Conservation (phyloP, 345 rosid genomes). For the Hypericum perforatum region DNA sequence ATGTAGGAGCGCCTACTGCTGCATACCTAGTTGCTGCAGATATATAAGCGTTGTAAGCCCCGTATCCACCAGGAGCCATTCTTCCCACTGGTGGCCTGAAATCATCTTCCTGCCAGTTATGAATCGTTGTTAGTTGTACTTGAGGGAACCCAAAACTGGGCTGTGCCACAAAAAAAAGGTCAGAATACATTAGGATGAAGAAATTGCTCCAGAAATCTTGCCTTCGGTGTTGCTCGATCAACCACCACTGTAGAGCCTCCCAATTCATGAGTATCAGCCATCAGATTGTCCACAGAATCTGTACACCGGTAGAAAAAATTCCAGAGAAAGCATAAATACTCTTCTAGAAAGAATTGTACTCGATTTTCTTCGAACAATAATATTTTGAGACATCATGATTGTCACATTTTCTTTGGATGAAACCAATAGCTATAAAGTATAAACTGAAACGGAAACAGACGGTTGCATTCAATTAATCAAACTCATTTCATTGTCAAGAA, state of each 20-base stretch:
- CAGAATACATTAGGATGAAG: neutral
- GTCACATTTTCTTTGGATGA: no score
- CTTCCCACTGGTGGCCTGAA: conserved; percentile 63
- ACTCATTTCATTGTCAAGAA: no score
- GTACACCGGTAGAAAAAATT: conserved; percentile 6
- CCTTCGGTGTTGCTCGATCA: conserved; percentile 97
- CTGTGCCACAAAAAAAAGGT: neutral
- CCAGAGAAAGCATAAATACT: no score
- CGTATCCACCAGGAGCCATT: conserved; percentile 71
- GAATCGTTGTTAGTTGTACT: no score
- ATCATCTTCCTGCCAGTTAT: conserved; percentile 63
- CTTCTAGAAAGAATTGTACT: no score
- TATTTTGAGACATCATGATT: no score
- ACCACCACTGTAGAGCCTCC: conserved; percentile 86
- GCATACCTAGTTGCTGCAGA: conserved; percentile 97
- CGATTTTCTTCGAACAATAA: no score
- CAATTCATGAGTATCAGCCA: conserved; percentile 86
- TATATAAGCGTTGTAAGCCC: conserved; percentile 97
- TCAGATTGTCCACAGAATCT: conserved; percentile 88
- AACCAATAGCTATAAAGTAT: no score
- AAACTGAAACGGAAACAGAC: no score
- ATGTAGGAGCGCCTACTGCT: conserved; percentile 82
- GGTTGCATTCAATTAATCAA: no score
- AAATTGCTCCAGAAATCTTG: conserved; percentile 9
- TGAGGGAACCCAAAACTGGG: no score